These are phyloP conservation scores for Nitzschia inconspicua DNA, from an alignment of 108 stramenopile genomes.

Conservation along the genomic window DNA sequence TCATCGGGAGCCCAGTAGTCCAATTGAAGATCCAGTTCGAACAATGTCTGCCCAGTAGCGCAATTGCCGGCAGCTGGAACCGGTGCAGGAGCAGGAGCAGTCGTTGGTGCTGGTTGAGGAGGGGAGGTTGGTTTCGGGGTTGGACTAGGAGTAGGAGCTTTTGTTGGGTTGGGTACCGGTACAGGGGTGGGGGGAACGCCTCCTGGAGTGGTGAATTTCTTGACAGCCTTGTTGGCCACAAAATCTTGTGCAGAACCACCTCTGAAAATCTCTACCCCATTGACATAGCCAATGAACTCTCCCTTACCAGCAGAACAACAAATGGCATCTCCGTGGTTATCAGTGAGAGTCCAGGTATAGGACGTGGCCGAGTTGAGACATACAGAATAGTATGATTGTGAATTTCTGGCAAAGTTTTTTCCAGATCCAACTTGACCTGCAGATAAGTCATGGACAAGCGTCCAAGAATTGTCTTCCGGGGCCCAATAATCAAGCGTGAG, in stretches of 20 bases:
- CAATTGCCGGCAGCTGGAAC: neutral
- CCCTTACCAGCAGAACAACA: neutral
- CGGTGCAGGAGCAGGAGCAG: neutral
- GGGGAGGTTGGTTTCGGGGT: too few relatives aligned
- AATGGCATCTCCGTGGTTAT: neutral
- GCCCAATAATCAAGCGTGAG: too few relatives aligned
- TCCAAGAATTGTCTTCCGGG: neutral
- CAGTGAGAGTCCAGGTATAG: neutral
- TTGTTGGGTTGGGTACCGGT: too few relatives aligned
- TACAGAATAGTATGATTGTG: neutral
- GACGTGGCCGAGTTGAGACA: neutral
- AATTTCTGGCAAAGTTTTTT: neutral
- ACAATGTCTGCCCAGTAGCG: neutral
- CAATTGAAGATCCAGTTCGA: too few relatives aligned
- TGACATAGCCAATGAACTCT: neutral
- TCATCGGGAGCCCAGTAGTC: too few relatives aligned
- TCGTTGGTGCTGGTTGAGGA: too few relatives aligned
- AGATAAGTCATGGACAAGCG: neutral
- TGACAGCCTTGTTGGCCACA: too few relatives aligned
- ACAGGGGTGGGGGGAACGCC: too few relatives aligned
- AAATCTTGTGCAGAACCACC: too few relatives aligned
- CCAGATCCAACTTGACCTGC: neutral
- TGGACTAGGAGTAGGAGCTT: neutral
- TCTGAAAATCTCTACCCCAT: neutral
- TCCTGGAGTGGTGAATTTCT: too few relatives aligned